Conservation (phyloP, 352 stramenopile genomes). For the Phytophthora agathidicida region DNA sequence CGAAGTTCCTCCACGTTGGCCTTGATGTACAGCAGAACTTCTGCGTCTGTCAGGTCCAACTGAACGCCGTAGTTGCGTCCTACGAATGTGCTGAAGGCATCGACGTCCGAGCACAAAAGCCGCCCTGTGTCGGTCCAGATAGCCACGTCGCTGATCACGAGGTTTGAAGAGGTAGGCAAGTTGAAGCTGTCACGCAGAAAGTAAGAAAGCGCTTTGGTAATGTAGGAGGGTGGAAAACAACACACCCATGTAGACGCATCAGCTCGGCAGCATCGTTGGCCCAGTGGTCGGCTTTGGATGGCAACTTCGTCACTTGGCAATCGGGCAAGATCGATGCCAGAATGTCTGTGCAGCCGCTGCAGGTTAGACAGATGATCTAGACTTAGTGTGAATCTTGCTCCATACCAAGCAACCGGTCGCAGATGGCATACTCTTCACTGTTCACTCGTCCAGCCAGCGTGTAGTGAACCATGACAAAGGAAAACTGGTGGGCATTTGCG, state of each 20-base stretch:
- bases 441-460: conserved; percentile 67
- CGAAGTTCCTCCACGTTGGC: conserved; percentile 74
- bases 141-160: conserved; percentile 68
- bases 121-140: conserved; percentile 71
- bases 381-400: too few species aligned
- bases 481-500: neutral
- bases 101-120: conserved; percentile 65
- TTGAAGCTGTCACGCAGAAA: conserved; percentile 20
- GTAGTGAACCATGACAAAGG: conserved; percentile 57
- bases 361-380: neutral
- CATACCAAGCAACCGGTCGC: conserved; percentile 70
- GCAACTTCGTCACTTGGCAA: conserved; percentile 58
- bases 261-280: conserved; percentile 49
- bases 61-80: conserved; percentile 68
- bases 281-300: conserved; percentile 55
- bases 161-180: conserved; percentile 45
- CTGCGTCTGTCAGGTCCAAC: conserved; percentile 64
- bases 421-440: conserved; percentile 78
- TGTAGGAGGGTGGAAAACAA: neutral
- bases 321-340: conserved; percentile 55
- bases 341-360: conserved; percentile 45
- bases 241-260: conserved; percentile 54
- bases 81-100: conserved; percentile 70
- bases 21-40: conserved; percentile 71
- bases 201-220: conserved; percentile 3